phyloP scores from a whole-genome alignment of 768 basidiomycete species.

The Amanita subjunquillea region DNA sequence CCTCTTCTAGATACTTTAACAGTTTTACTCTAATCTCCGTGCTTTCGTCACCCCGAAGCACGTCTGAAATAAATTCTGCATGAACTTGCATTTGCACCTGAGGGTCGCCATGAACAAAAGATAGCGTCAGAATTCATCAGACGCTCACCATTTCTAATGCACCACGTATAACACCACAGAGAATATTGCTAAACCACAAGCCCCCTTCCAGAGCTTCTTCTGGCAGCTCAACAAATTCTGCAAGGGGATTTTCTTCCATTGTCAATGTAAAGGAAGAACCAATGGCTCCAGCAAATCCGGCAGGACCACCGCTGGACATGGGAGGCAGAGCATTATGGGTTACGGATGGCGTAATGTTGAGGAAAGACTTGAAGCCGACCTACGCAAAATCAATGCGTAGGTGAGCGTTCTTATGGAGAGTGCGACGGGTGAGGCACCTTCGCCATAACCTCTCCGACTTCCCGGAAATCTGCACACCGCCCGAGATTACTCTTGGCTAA shows the following conservation, averaged over 20 bases:
- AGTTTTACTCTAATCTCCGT: slow-evolving; percentile 91
- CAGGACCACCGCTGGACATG: slow-evolving; percentile 29
- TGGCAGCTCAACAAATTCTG: slow-evolving; percentile 95
- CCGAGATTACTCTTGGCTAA: slow-evolving; percentile 86
- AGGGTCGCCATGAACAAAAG: slow-evolving; percentile 5
- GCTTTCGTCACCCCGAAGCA: slow-evolving; percentile 84
- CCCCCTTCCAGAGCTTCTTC: slow-evolving; percentile 89
- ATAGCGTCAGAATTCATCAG: background rate
- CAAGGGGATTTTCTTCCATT: slow-evolving; percentile 91
- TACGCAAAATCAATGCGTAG: slow-evolving; percentile 18
- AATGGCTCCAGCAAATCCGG: slow-evolving; percentile 28
- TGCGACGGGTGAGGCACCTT: slow-evolving; percentile 45
- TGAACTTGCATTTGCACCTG: slow-evolving; percentile 97
- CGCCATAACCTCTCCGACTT: slow-evolving; percentile 90
- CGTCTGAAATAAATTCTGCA: slow-evolving; percentile 81
- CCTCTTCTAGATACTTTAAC: slow-evolving; percentile 90
- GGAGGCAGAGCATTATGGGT: slow-evolving; percentile 54
- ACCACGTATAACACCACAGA: slow-evolving; percentile 90
- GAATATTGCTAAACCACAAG: slow-evolving; percentile 93
- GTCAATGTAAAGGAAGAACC: slow-evolving; percentile 72
- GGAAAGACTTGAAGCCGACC: slow-evolving; percentile 97
- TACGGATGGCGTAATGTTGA: slow-evolving; percentile 83
- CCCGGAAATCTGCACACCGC: slow-evolving; percentile 87
- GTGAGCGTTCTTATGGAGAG: background rate
- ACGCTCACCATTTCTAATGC: slow-evolving; percentile 87